A percentile compares a stretch with the other conserved stretches of the same genome.
phyloP scores from a whole-genome alignment of 2,329 filamentous ascomycete genomes.

The Lasiodiplodia gonubiensis region DNA sequence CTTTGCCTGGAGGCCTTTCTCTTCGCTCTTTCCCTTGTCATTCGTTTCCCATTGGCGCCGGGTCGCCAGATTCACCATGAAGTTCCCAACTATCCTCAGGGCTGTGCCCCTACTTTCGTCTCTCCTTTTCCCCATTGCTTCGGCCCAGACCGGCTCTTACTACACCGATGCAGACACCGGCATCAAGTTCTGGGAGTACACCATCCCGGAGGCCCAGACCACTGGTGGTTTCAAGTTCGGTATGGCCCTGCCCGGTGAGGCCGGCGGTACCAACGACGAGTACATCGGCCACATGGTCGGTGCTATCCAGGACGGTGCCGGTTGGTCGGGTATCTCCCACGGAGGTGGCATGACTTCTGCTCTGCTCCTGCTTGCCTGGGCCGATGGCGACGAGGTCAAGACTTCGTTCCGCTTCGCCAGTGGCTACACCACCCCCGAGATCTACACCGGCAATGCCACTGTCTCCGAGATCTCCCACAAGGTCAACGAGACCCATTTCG shows the following conservation, averaged over 20 bases:
- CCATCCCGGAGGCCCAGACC: constrained; percentile 37
- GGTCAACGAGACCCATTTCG: constrained; percentile 64
- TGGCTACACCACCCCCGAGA: constrained; percentile 64
- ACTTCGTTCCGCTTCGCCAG: constrained; percentile 41
- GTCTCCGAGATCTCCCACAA: constrained; percentile 65
- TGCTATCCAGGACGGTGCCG: constrained; percentile 38
- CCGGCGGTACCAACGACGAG: constrained; percentile 32
- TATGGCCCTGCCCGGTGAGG: constrained; percentile 39
- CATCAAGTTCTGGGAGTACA: constrained; percentile 34
- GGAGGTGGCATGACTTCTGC: constrained; percentile 43
- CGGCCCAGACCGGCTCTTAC: constrained; percentile 37
- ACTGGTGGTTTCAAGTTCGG: constrained; percentile 44
- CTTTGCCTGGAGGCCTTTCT: constrained; percentile 29
- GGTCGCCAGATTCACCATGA: constrained; percentile 39
- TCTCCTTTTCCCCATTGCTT: constrained; percentile 39
- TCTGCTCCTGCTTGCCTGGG: constrained; percentile 44
- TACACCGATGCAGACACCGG: constrained; percentile 20
- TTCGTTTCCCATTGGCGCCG: constrained; percentile 16
- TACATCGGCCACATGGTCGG: constrained; percentile 48
- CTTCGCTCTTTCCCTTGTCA: constrained; percentile 4
- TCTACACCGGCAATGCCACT: constrained; percentile 67
- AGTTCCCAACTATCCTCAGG: constrained; percentile 41
- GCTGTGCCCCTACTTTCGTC: constrained; percentile 46
- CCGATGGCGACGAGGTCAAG: constrained; percentile 37
- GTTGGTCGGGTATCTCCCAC: constrained; percentile 47